Evolutionary conservation across 2,329 filamentous ascomycete species (phyloP).

Genomic region (Truncatella angustata): DNA sequence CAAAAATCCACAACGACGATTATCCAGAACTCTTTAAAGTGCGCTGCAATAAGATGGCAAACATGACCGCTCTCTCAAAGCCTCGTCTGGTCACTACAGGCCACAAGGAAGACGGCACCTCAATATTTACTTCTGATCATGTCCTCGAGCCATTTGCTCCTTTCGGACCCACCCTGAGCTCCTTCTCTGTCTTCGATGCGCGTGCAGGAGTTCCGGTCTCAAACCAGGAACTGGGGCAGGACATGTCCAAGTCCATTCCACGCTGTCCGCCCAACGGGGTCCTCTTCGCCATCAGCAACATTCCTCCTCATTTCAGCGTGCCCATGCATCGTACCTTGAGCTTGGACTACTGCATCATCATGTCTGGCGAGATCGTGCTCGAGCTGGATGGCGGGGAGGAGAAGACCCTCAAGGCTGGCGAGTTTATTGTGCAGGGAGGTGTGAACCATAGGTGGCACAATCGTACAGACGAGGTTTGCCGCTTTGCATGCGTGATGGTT

Average conservation of each 20-base stretch:
- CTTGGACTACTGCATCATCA: constrained; percentile 37
- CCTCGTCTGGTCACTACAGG: constrained; percentile 29
- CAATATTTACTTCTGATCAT: constrained; percentile 30
- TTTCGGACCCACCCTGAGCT: constrained; percentile 27
- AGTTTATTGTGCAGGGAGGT: constrained; percentile 40
- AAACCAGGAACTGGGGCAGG: constrained; percentile 19
- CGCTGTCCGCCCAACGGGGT: constrained; percentile 33
- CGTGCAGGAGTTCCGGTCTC: constrained; percentile 28
- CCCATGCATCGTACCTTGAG: constrained; percentile 42
- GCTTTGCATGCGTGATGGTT: constrained; percentile 39
- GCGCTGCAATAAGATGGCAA: background rate
- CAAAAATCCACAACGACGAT: too few species aligned
- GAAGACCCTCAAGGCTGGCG: constrained; percentile 33
- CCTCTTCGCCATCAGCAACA: constrained; percentile 32
- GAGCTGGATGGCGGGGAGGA: constrained; percentile 39
- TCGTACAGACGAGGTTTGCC: constrained; percentile 31
- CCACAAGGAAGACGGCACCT: constrained; percentile 27
- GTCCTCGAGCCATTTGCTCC: constrained; percentile 25
- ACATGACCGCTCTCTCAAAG: constrained; percentile 2
- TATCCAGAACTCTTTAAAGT: too few species aligned
- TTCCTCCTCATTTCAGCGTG: constrained; percentile 25
- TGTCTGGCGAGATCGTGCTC: constrained; percentile 38
- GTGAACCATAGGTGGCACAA: constrained; percentile 50
- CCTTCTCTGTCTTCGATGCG: constrained; percentile 31
- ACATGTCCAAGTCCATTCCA: constrained; percentile 23